Evolutionary conservation across 345 rosid genomes (phyloP), one percentile per base, ranked within the genome.

Genomic region (Brassica carinata): DNA sequence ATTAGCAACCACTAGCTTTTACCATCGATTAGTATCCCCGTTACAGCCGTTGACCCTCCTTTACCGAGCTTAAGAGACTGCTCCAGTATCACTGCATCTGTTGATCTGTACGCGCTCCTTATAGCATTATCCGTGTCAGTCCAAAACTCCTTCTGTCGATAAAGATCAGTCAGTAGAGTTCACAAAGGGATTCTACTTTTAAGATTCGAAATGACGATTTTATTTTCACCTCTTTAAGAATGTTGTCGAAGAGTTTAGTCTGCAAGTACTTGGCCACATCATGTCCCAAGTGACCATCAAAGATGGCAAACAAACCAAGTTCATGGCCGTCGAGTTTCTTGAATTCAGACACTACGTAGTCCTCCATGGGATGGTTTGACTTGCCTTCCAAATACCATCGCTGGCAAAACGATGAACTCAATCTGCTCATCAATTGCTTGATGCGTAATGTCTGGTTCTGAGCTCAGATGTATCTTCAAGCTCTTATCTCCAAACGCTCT

Each of bases 381-480:
- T n/a, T n/a, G n/a, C n/a, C n/a, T n/a, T n/a, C 98, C 97, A 94
- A 36, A 94, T 84, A 13, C 98, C 98, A 83, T 94, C 98, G 17
- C 98, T 62, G 1, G 66, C 66, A 19, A 62, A 13, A 62, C 34
- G 17, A 62, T 62, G 66, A 62, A 62, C 34, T 62, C 66, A 27
- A 36, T 27, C 66, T 92, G 83, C 17, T 84, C 86, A 66, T 76
- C 87, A 29, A 93, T 86, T 3, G 43, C 30, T 79, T 79, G 83
- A 11, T 79, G 72, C 1, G 13, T 64, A 57, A 93, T 79, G 67
- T 91, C 91, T 0, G 98, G 98, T 31, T 93, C 98, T 18, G 97
- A 91, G 83, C 96, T 94, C 38, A 94, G 87, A 81, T 94, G 98
- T 81, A 89, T 43, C 87, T 94, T 94, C 78, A 92, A 82, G 81